Conservation (phyloP, 225 moss, liverwort and hornwort genomes). For the Anthoceros angustus region DNA sequence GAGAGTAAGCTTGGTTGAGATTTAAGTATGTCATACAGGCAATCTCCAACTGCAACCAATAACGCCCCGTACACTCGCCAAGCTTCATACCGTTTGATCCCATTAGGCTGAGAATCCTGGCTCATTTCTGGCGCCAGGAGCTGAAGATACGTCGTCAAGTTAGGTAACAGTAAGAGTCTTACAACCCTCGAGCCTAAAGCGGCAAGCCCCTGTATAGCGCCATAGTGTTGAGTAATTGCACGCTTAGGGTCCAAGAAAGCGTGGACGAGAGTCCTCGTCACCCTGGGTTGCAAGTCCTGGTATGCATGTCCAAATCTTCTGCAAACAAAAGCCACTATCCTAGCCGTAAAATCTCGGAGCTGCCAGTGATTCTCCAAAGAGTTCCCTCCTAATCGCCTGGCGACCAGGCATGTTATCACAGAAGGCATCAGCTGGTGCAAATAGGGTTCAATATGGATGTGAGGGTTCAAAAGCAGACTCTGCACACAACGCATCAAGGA, state of each 20-base stretch:
- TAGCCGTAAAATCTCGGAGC: constrained; percentile 93
- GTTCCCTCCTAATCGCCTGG: constrained; percentile 86
- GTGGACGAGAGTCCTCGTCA: constrained; percentile 62
- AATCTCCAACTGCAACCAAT: constrained; percentile 74
- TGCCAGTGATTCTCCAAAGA: constrained; percentile 89
- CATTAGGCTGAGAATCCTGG: constrained; percentile 74
- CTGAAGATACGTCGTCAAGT: constrained; percentile 77
- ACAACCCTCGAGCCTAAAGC: constrained; percentile 93
- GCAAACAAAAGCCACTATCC: constrained; percentile 85
- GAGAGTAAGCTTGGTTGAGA: constrained; percentile 46
- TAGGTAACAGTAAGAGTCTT: constrained; percentile 61
- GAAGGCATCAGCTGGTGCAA: constrained; percentile 98
- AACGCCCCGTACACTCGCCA: constrained; percentile 87
- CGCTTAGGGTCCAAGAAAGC: constrained; percentile 92
- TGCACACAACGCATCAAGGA: constrained; percentile 95
- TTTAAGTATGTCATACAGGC: constrained; percentile 66
- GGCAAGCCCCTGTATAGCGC: constrained; percentile 75
- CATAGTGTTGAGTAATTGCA: constrained; percentile 93
- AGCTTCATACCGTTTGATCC: constrained; percentile 98
- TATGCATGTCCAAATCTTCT: constrained; percentile 95
- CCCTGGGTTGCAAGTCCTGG: constrained; percentile 78
- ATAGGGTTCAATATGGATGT: constrained; percentile 87
- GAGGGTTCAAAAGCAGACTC: constrained; percentile 82
- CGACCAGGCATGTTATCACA: constrained; percentile 93
- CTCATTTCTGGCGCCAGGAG: constrained; percentile 76